Evolutionary conservation across 495 filamentous ascomycete species (phyloP).

Genomic region (Penicillium verhagenii): DNA sequence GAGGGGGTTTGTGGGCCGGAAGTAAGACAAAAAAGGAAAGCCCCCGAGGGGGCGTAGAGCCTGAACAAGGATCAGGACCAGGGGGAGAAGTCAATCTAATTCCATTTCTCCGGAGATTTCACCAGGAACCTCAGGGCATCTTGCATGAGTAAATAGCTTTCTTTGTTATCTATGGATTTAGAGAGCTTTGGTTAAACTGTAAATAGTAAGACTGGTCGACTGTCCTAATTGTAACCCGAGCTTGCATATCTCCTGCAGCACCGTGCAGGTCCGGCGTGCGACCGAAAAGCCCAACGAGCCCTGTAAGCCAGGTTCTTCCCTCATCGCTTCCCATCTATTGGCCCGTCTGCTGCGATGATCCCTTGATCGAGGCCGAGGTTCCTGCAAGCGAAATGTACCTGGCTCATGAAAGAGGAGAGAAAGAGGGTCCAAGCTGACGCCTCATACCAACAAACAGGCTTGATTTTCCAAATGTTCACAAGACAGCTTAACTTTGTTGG

Average conservation of each 20-base stretch:
- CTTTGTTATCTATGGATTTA: background rate
- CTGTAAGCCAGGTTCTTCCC: background rate
- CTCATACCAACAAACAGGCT: background rate
- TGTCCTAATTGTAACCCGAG: background rate
- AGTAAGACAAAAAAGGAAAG: background rate
- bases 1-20: background rate
- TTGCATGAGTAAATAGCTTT: background rate
- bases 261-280: background rate
- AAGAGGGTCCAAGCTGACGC: background rate
- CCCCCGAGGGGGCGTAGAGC: background rate
- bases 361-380: background rate
- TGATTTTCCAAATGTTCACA: background rate
- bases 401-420: slow-evolving; percentile 4
- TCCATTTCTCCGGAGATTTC: background rate
- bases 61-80: background rate
- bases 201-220: background rate
- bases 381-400: background rate
- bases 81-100: background rate
- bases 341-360: background rate
- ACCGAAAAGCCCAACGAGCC: background rate
- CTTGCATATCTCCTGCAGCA: slow-evolving; percentile 1
- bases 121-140: background rate
- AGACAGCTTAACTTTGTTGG: background rate
- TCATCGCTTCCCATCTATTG: background rate
- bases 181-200: background rate